Conservation (phyloP, 2,329 filamentous ascomycete genomes). For the Cadophora sp. region DNA sequence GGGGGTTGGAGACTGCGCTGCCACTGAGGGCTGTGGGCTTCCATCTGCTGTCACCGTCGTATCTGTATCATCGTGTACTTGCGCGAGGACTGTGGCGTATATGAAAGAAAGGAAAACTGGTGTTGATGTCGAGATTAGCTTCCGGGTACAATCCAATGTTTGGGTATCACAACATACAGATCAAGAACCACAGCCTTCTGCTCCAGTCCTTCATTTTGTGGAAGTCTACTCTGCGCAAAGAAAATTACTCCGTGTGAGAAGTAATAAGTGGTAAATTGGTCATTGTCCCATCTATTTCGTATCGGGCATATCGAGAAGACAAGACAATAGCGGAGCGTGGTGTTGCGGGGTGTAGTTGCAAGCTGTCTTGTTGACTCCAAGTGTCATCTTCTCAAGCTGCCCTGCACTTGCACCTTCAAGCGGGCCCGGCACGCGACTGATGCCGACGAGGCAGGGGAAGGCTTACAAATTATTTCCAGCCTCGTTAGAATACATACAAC, state of each 20-base stretch:
- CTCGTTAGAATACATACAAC: not conserved
- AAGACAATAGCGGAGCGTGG: constrained; percentile 16
- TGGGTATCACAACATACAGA: constrained; percentile 39
- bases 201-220: constrained; percentile 43
- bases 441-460: constrained; percentile 1
- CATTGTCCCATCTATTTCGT: constrained; percentile 37
- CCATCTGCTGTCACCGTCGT: constrained; percentile 34
- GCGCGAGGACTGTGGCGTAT: constrained; percentile 33
- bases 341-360: constrained; percentile 20
- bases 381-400: constrained; percentile 21
- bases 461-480: constrained; percentile 4
- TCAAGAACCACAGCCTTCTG: constrained; percentile 44
- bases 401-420: not conserved
- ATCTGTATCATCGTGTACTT: constrained; percentile 34
- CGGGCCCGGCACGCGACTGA: constrained; percentile 7
- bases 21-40: constrained; percentile 39
- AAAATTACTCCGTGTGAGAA: constrained; percentile 40
- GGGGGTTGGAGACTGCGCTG: constrained; percentile 37
- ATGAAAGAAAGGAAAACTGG: constrained; percentile 42
- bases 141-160: constrained; percentile 1
- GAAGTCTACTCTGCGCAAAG: constrained; percentile 27
- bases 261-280: constrained; percentile 31
- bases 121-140: constrained; percentile 17
- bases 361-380: constrained; percentile 28
- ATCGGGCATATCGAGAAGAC: constrained; percentile 26